A percentile compares a stretch with the other conserved stretches of the same genome.
These are phyloP conservation scores for Syncephalastrum contaminatum DNA, from an alignment of 371 early-diverging fungal species.

Conservation along the genomic window DNA sequence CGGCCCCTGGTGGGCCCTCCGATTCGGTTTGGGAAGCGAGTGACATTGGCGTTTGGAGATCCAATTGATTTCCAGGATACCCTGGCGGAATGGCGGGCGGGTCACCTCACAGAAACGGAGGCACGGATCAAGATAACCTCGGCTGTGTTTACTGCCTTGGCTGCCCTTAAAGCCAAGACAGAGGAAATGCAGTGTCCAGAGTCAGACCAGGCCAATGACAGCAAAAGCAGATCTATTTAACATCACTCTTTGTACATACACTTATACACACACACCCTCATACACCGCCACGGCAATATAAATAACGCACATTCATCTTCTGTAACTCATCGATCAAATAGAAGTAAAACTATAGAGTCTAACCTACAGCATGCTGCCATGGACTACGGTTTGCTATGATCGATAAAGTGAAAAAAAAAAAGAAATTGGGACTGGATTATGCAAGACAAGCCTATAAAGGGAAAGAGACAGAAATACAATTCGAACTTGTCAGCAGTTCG, in stretches of 20 bases:
- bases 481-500: slow-evolving; percentile 1
- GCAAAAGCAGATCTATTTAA: no score
- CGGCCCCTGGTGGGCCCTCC: slow-evolving; percentile 49
- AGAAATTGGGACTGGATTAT: not conserved
- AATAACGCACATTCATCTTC: no score
- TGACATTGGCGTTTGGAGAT: slow-evolving; percentile 67
- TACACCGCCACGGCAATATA: no score
- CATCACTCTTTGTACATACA: no score
- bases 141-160: slow-evolving; percentile 52
- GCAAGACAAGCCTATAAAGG: not conserved
- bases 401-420: no score
- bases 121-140: slow-evolving; percentile 62
- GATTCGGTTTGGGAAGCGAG: slow-evolving; percentile 35
- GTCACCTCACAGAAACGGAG: slow-evolving; percentile 47
- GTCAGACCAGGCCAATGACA: no score
- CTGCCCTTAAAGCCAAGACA: slow-evolving; percentile 33
- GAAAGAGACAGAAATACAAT: slow-evolving; percentile 1
- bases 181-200: slow-evolving; percentile 8
- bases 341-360: no score
- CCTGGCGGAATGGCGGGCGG: slow-evolving; percentile 53
- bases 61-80: slow-evolving; percentile 65
- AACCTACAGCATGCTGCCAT: no score
- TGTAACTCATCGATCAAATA: no score
- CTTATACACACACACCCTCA: no score
- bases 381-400: no score